These are phyloP conservation scores for Lasiosphaeria ovina DNA, from an alignment of 495 filamentous ascomycete species.

Conservation along the genomic window DNA sequence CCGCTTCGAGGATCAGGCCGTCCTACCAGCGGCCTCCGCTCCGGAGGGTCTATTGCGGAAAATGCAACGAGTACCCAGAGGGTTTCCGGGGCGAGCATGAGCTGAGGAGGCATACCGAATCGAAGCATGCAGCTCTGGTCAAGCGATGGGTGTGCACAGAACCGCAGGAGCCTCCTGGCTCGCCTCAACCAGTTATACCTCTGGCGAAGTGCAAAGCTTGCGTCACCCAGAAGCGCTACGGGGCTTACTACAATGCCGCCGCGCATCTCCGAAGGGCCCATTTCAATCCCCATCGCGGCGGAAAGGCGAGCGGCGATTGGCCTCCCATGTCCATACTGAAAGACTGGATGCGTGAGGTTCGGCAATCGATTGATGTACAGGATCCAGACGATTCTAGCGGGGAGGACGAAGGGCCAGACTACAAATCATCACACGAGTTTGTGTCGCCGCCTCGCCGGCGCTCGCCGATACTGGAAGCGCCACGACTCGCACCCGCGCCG, in stretches of 20 bases:
- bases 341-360: slow-evolving; percentile 79
- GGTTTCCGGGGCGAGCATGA: slow-evolving; percentile 96
- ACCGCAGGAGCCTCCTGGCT: slow-evolving; percentile 36
- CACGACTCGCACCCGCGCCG: slow-evolving; percentile 44
- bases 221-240: slow-evolving; percentile 74
- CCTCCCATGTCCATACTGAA: slow-evolving; percentile 84
- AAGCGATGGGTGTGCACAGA: slow-evolving; percentile 77
- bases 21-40: slow-evolving; percentile 75
- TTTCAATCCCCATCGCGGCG: slow-evolving; percentile 74
- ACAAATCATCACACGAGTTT: slow-evolving; percentile 40
- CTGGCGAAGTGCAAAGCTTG: slow-evolving; percentile 89
- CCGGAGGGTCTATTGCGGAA: slow-evolving; percentile 70
- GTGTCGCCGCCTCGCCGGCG: slow-evolving; percentile 36
- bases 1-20: slow-evolving; percentile 58
- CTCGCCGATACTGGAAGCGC: slow-evolving; percentile 39
- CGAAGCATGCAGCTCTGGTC: slow-evolving; percentile 68
- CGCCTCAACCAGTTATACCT: slow-evolving; percentile 60
- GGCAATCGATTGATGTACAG: slow-evolving; percentile 47
- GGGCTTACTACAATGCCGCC: slow-evolving; percentile 95
- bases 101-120: slow-evolving; percentile 80
- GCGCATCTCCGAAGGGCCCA: slow-evolving; percentile 89
- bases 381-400: slow-evolving; percentile 48
- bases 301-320: slow-evolving; percentile 81
- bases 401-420: slow-evolving; percentile 44
- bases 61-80: slow-evolving; percentile 78